Evolutionary conservation across 192 early-diverging fungal species (phyloP).

Genomic region (Backusella tuberculispora): DNA sequence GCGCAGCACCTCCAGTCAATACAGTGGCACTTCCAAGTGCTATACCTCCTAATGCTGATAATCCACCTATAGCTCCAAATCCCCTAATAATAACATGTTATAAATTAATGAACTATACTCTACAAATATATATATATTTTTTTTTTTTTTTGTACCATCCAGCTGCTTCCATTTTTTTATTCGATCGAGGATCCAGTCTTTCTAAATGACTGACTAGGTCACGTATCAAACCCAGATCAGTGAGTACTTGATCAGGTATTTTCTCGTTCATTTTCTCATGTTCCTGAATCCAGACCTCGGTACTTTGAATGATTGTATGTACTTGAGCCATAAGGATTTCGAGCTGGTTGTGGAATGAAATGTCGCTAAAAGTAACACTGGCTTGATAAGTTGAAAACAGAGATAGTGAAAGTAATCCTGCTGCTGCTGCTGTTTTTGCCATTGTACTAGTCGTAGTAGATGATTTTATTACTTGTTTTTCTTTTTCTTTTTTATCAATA

Average conservation of each 20-base stretch:
- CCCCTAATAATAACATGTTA: conserved; percentile 40
- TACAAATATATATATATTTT: not conserved
- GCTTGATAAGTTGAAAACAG: conserved; percentile 53
- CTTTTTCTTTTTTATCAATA: conserved; percentile 14
- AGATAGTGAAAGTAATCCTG: conserved; percentile 46
- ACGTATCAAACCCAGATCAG: conserved; percentile 43
- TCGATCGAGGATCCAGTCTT: conserved; percentile 47
- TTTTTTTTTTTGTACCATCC: conserved; percentile 22
- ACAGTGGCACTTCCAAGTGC: conserved; percentile 46
- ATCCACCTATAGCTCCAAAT: conserved; percentile 50
- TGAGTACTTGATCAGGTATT: conserved; percentile 43
- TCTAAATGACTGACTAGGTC: conserved; percentile 44
- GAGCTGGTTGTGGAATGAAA: conserved; percentile 53
- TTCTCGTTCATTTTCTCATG: conserved; percentile 39
- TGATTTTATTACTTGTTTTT: conserved; percentile 26
- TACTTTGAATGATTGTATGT: conserved; percentile 44
- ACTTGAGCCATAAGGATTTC: conserved; percentile 49
- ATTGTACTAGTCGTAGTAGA: not conserved
- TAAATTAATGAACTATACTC: conserved; percentile 17
- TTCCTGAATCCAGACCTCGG: conserved; percentile 54
- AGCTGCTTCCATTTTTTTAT: conserved; percentile 46
- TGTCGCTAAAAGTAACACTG: conserved; percentile 43
- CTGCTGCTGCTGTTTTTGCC: conserved; percentile 40
- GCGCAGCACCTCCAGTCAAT: conserved; percentile 44
- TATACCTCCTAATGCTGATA: conserved; percentile 49